phyloP scores from a whole-genome alignment of 768 basidiomycete species.

The Cyclocybe aegerita region DNA sequence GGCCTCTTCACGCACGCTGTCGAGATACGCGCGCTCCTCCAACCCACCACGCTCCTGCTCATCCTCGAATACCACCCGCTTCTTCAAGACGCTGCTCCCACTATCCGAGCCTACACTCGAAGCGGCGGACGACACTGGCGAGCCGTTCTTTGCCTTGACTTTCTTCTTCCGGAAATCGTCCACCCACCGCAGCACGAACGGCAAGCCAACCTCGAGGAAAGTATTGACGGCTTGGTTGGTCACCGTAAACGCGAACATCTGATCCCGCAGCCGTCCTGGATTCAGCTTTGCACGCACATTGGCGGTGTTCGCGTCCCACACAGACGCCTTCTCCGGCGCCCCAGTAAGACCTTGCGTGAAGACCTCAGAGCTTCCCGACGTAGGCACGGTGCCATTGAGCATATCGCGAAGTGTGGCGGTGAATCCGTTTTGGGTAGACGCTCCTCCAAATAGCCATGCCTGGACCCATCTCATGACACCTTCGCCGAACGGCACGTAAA shows the following conservation, averaged over 20 bases:
- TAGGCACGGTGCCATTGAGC: conserved; percentile 28
- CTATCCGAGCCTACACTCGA: conserved; percentile 14
- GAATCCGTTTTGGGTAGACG: conserved; percentile 15
- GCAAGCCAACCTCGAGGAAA: conserved; percentile 78
- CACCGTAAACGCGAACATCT: conserved; percentile 92
- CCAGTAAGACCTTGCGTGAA: conserved; percentile 1
- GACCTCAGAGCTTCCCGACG: conserved; percentile 3
- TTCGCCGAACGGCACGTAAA: conserved; percentile 94
- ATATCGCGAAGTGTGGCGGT: conserved; percentile 21
- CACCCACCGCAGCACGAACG: conserved; percentile 68
- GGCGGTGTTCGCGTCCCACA: conserved; percentile 55
- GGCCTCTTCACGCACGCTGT: conserved; percentile 73
- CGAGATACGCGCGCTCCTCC: conserved; percentile 79
- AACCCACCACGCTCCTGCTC: conserved; percentile 54
- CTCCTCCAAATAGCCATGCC: conserved; percentile 37
- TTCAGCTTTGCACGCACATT: conserved; percentile 60
- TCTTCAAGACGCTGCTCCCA: conserved; percentile 41
- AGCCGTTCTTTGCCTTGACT: conserved; percentile 9
- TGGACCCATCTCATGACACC: conserved; percentile 67
- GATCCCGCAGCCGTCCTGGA: conserved; percentile 73
- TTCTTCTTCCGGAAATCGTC: conserved; percentile 47
- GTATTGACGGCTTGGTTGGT: conserved; percentile 85
- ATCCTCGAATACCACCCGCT: conserved; percentile 73
- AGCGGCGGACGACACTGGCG: conserved; percentile 1
- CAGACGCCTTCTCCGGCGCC: conserved; percentile 9